A percentile compares a stretch with the other conserved stretches of the same genome.
These are phyloP conservation scores for Smittium mucronatum DNA, from an alignment of 371 early-diverging fungal genomes.

Conservation along the genomic window DNA sequence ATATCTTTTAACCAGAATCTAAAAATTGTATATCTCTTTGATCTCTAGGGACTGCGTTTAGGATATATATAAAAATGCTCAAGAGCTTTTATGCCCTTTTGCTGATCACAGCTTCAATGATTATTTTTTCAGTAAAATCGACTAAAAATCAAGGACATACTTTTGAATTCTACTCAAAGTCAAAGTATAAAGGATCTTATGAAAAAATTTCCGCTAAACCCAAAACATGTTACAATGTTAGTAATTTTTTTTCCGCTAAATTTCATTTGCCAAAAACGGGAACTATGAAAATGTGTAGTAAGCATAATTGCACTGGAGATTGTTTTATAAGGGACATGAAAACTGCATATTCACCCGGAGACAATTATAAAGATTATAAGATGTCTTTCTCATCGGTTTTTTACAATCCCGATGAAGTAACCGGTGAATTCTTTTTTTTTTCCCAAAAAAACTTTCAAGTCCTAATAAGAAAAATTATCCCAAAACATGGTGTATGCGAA, in stretches of 20 bases:
- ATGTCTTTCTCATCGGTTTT: neutral
- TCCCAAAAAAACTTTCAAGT: neutral
- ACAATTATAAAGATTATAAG: neutral
- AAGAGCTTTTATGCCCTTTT: too few species aligned
- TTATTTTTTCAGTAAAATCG: too few species aligned
- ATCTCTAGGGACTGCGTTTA: too few species aligned
- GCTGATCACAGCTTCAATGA: too few species aligned
- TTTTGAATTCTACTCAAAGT: neutral
- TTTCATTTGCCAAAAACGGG: neutral
- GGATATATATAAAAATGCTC: too few species aligned
- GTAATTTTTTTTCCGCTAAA: neutral
- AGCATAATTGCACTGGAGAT: neutral
- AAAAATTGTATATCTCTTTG: too few species aligned
- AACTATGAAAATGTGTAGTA: neutral
- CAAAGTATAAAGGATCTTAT: neutral
- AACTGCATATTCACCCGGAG: neutral
- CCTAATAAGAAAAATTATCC: neutral
- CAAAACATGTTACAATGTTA: neutral
- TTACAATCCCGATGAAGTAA: neutral
- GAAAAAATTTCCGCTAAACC: neutral
- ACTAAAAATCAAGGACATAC: too few species aligned
- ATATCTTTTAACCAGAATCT: too few species aligned
- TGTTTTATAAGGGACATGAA: neutral
- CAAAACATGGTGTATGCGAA: neutral
- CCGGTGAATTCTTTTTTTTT: neutral